Evolutionary conservation across 2,329 filamentous ascomycete species (phyloP), one percentile per base, ranked within the genome.

Genomic region (Penicillium paneum): DNA sequence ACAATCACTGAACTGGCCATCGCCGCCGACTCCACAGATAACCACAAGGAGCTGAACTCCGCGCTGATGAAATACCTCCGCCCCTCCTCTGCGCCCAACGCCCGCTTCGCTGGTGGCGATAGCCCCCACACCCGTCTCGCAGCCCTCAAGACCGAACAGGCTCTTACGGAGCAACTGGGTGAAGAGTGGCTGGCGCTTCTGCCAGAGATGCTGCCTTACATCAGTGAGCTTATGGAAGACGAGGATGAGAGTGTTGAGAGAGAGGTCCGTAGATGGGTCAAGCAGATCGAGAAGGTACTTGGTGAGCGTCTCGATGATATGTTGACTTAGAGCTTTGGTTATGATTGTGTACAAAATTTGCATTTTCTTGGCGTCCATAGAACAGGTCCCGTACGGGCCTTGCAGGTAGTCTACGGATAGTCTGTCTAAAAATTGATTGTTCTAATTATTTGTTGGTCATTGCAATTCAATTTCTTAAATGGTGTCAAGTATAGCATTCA

Each of bases 121-220:
- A 82, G 84, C 52, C 79, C 88, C 8, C 79, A 83, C 24, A 87
- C 93, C 8, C 83, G 94, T 15, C 78, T 97, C 32, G 90, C 89
- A 1, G 91, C 90, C 0, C 87, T 99, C 34, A 86, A 86, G 74
- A 88, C 88, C 63, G 85, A 97, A 76, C 88, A 91, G 69, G 83
- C 82, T 13, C 78, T 97, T 59, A 95, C 91, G 12, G 85, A 89
- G 63, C 80, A 84, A 44, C 76, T 97, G 26, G 92, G 92, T 55
- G 92, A 97, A 71, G 94, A 99, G 69, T 99, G 94, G 94, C 76
- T 99, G 56, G 83, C 86, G 1, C 83, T 95, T 78, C 73, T 97
- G 69, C 91, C 93, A 0, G 94, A 99, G 81, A 97, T 97, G 88
- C 76, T 99, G 71, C 93, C 95, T 19, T 90, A 93, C 61, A 96